A percentile compares a stretch with the other conserved stretches of the same genome.
phyloP scores from a whole-genome alignment of 192 early-diverging fungal genomes.

The Oehlia diaphana region DNA sequence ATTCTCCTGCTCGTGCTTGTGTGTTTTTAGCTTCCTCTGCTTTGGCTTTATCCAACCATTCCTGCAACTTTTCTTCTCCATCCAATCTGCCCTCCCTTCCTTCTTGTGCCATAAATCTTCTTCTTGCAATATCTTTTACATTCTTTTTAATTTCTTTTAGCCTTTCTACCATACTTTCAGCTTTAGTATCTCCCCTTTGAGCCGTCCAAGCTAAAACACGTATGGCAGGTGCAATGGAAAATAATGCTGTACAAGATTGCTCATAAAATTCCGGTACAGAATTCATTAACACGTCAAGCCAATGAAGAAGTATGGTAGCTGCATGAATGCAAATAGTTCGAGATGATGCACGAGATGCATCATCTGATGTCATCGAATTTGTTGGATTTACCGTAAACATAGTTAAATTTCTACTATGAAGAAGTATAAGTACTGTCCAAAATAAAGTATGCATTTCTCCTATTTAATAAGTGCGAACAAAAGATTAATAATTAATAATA shows the following conservation, averaged over 20 bases:
- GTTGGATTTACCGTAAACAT: conserved; percentile 20
- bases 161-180: conserved; percentile 21
- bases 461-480: not conserved
- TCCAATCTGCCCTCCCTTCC: conserved; percentile 23
- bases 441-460: conserved; percentile 31
- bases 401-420: conserved; percentile 29
- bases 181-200: conserved; percentile 27
- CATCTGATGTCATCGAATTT: not conserved
- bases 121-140: conserved; percentile 27
- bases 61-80: conserved; percentile 21
- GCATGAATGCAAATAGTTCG: conserved; percentile 31
- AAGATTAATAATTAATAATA: not conserved
- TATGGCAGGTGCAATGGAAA: conserved; percentile 26
- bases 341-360: conserved; percentile 11
- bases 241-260: conserved; percentile 28
- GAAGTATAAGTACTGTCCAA: conserved; percentile 29
- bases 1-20: not conserved
- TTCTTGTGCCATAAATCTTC: conserved; percentile 8
- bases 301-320: conserved; percentile 30
- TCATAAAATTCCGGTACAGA: conserved; percentile 23
- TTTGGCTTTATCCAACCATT: conserved; percentile 9
- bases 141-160: conserved; percentile 27
- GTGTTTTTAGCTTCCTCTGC: conserved; percentile 17
- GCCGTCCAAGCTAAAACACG: conserved; percentile 29
- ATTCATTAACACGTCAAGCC: conserved; percentile 28